phyloP scores from a whole-genome alignment of 2,329 filamentous ascomycete species.

The Fusarium luffae region DNA sequence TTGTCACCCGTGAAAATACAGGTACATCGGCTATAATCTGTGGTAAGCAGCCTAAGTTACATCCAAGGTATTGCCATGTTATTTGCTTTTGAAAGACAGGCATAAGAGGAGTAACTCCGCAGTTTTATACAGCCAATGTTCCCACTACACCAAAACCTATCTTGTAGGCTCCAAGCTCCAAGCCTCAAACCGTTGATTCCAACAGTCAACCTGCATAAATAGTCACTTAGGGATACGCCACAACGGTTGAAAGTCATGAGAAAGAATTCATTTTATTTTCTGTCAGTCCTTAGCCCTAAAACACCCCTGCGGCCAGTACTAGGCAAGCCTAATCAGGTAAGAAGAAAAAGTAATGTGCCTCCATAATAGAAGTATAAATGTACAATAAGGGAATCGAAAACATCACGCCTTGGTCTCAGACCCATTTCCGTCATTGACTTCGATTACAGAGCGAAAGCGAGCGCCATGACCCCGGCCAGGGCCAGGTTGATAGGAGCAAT shows the following conservation, averaged over 20 bases:
- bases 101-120: not conserved
- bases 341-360: conserved; percentile 4
- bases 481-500: conserved; percentile 25
- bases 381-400: conserved; percentile 19
- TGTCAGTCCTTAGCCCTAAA: conserved; percentile 8
- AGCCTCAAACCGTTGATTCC: not conserved
- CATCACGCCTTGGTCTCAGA: not conserved
- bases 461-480: conserved; percentile 24
- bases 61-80: not conserved
- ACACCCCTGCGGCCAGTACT: conserved; percentile 16
- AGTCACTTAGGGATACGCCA: not conserved
- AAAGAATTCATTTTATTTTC: conserved; percentile 17
- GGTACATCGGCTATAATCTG: not conserved
- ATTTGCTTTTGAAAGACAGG: not conserved
- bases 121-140: not conserved
- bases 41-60: not conserved
- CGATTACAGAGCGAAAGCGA: conserved; percentile 27
- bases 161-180: not conserved
- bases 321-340: conserved; percentile 16
- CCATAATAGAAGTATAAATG: conserved; percentile 4
- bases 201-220: not conserved
- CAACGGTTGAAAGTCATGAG: not conserved
- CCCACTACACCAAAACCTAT: not conserved
- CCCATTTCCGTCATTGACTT: not conserved
- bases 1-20: not conserved